Conservation (phyloP, 2,329 filamentous ascomycete genomes). For the Aspergillus sp. region DNA sequence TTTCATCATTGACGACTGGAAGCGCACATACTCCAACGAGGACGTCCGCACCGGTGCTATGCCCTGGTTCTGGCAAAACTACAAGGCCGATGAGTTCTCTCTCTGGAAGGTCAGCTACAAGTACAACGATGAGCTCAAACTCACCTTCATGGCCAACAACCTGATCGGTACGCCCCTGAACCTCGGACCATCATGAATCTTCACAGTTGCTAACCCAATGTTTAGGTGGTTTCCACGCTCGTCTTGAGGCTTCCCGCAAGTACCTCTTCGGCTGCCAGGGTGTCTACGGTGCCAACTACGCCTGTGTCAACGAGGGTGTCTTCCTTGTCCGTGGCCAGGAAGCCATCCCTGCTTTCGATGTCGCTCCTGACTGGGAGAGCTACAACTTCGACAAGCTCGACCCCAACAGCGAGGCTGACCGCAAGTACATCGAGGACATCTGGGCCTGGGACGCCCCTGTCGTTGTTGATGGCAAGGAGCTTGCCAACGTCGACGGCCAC, state of each 20-base stretch:
- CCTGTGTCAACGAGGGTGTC: conserved; percentile 87
- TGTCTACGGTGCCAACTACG: conserved; percentile 85
- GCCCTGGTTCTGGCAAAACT: conserved; percentile 98
- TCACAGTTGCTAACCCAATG: not conserved
- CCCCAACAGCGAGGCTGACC: conserved; percentile 79
- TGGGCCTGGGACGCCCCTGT: conserved; percentile 93
- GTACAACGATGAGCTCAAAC: conserved; percentile 97
- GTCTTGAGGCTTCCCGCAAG: conserved; percentile 97
- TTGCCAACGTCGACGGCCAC: conserved; percentile 87
- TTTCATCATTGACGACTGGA: conserved; percentile 92
- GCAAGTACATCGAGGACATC: conserved; percentile 77
- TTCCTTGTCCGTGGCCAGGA: conserved; percentile 95
- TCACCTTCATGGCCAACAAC: conserved; percentile 99
- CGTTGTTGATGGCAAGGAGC: conserved; percentile 79
- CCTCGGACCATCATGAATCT: not conserved
- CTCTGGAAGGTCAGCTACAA: conserved; percentile 95
- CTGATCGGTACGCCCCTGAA: conserved; percentile 65
- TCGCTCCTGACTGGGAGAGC: conserved; percentile 95
- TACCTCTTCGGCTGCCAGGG: conserved; percentile 90
- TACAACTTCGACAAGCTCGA: conserved; percentile 98
- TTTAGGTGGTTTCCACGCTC: conserved; percentile 84
- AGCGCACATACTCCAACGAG: conserved; percentile 97
- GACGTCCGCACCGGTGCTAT: conserved; percentile 78
- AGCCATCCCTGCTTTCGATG: conserved; percentile 81
- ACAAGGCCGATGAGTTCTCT: conserved; percentile 92